phyloP scores from a whole-genome alignment of 495 filamentous ascomycete genomes.

The Xylaria sp. region DNA sequence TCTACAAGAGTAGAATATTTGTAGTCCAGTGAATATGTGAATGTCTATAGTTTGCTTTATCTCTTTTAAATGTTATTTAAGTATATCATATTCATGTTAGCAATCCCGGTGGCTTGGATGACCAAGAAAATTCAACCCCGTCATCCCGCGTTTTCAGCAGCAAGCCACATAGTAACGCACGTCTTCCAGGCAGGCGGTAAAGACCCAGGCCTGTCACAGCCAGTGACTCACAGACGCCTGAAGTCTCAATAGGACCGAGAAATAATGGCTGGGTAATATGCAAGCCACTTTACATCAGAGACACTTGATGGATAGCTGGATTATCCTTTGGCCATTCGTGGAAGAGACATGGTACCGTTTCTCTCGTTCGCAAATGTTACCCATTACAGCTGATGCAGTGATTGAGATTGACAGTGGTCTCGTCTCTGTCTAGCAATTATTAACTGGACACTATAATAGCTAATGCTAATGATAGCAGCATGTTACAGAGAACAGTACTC shows the following conservation, averaged over 20 bases:
- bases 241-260: slow-evolving; percentile 9
- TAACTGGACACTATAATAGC: background rate
- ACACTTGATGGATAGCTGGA: slow-evolving; percentile 1
- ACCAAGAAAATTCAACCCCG: slow-evolving; percentile 8
- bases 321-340: background rate
- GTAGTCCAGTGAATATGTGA: background rate
- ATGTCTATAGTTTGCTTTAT: background rate
- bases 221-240: background rate
- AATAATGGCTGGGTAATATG: slow-evolving; percentile 18
- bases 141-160: slow-evolving; percentile 17
- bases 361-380: background rate
- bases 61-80: slow-evolving; percentile 1
- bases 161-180: slow-evolving; percentile 17
- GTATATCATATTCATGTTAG: background rate
- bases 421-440: background rate
- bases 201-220: background rate
- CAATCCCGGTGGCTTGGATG: slow-evolving; percentile 15
- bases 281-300: slow-evolving; percentile 21
- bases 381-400: background rate
- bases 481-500: slow-evolving; percentile 6
- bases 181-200: slow-evolving; percentile 4
- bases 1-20: background rate
- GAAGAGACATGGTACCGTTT: background rate
- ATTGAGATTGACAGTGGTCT: background rate
- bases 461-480: slow-evolving; percentile 8